Conservation (phyloP, 768 basidiomycete species). For the Hebeloma cylindrosporum region DNA sequence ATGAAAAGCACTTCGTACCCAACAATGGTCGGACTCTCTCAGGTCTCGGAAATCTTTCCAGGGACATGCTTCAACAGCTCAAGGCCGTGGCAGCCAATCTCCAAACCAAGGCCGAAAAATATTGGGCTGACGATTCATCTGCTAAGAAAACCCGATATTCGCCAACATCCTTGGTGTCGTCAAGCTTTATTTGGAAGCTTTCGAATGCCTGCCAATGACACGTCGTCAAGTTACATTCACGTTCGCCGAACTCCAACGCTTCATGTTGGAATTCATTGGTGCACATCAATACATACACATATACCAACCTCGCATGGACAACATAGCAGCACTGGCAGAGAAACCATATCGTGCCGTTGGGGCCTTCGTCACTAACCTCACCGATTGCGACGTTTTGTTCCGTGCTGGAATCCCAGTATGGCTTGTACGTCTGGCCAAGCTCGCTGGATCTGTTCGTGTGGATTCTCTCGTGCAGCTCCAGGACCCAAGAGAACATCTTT, state of each 20-base stretch:
- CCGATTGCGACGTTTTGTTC: background rate
- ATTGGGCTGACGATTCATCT: too few species aligned
- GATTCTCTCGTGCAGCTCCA: conserved; percentile 1
- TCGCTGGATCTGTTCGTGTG: conserved; percentile 6
- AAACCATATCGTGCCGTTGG: background rate
- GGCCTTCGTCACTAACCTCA: background rate
- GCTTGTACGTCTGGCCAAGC: conserved; percentile 4
- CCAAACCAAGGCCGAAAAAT: too few species aligned
- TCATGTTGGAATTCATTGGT: conserved; percentile 2
- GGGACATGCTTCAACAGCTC: too few species aligned
- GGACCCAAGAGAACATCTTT: background rate
- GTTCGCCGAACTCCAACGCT: conserved; percentile 4
- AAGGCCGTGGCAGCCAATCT: too few species aligned
- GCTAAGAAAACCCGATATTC: too few species aligned
- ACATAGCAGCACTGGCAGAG: background rate
- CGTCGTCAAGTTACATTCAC: conserved; percentile 2
- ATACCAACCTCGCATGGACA: background rate
- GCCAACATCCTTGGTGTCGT: too few species aligned
- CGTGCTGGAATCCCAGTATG: conserved; percentile 9
- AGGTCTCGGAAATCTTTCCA: too few species aligned
- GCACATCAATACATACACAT: background rate
- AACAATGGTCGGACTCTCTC: too few species aligned
- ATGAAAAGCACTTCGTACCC: too few species aligned
- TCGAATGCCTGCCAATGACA: conserved; percentile 4
- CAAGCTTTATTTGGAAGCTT: too few species aligned